Percentiles rank a stretch among this genome's conserved stretches.
Evolutionary conservation across 768 basidiomycete species (phyloP).

Genomic region (Daedalea quercina): DNA sequence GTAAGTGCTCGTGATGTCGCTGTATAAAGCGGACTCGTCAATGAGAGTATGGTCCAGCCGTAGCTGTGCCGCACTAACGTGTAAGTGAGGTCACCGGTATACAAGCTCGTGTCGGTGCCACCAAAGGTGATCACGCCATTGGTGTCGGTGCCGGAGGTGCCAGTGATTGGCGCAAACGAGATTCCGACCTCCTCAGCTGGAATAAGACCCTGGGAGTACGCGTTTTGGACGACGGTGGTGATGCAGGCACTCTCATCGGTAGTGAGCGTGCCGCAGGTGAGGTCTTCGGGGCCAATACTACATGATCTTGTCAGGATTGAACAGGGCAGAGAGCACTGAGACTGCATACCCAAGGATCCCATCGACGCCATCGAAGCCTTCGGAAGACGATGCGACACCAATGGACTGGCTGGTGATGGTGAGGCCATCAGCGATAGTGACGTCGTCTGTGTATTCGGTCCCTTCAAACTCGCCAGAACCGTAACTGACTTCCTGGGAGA

Average conservation of each 20-base stretch:
- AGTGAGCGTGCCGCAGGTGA: conserved; percentile 21
- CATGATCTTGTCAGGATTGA: conserved; percentile 12
- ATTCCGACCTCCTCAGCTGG: conserved; percentile 23
- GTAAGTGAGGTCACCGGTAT: conserved; percentile 24
- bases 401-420: conserved; percentile 26
- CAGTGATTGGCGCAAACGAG: conserved; percentile 22
- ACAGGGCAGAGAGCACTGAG: conserved; percentile 11
- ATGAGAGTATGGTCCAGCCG: no score
- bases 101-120: conserved; percentile 16
- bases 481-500: conserved; percentile 38
- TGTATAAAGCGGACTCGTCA: not conserved
- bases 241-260: conserved; percentile 9
- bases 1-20: conserved; percentile 14
- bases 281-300: conserved; percentile 26
- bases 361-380: conserved; percentile 27
- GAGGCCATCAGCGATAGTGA: conserved; percentile 30
- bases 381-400: conserved; percentile 26
- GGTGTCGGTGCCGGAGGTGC: conserved; percentile 14
- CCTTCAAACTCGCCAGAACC: conserved; percentile 46
- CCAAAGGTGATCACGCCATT: conserved; percentile 19
- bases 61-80: conserved; percentile 4
- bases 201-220: conserved; percentile 24
- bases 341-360: conserved; percentile 30
- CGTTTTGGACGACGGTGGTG: conserved; percentile 31
- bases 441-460: conserved; percentile 28